A percentile compares a stretch with the other conserved stretches of the same genome.
Evolutionary conservation across 2,329 filamentous ascomycete species (phyloP).

Genomic region (Claviceps arundinis): DNA sequence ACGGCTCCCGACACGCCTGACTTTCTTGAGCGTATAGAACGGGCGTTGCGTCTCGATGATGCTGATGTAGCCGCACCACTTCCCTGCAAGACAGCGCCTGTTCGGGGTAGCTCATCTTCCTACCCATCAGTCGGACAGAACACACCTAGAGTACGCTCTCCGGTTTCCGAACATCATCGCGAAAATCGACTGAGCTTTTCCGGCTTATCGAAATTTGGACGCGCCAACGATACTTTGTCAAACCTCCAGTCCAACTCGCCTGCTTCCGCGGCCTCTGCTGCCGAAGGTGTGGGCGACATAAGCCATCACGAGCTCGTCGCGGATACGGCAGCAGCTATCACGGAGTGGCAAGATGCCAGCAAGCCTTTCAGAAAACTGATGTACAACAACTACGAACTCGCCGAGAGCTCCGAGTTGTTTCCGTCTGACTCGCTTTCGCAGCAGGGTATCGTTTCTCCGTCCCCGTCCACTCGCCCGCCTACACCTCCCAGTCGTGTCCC

Average conservation of each 20-base stretch:
- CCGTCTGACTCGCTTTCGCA: conserved; percentile 12
- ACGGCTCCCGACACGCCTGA: conserved; percentile 4
- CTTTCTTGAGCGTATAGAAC: conserved; percentile 10
- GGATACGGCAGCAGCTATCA: conserved; percentile 14
- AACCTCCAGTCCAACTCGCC: conserved; percentile 17
- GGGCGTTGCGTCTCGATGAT: conserved; percentile 6
- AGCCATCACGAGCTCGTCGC: conserved; percentile 11
- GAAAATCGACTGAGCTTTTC: conserved; percentile 15
- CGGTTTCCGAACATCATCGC: conserved; percentile 10
- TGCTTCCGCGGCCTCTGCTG: conserved; percentile 8
- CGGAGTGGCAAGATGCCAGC: conserved; percentile 15
- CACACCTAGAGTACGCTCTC: conserved; percentile 15
- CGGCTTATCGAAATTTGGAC: conserved; percentile 17
- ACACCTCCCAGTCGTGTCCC: not conserved
- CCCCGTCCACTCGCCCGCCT: not conserved
- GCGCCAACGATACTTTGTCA: conserved; percentile 16
- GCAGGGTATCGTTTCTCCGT: conserved; percentile 2
- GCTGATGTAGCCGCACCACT: not conserved
- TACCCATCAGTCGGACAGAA: conserved; percentile 15
- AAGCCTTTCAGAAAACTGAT: conserved; percentile 7
- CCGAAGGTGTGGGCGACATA: conserved; percentile 6
- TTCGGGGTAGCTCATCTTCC: conserved; percentile 19
- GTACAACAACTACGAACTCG: conserved; percentile 15
- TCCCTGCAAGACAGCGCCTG: conserved; percentile 1
- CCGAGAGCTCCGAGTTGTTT: conserved; percentile 15